Evolutionary conservation across 2,329 filamentous ascomycete genomes (phyloP).

Genomic region (Fusarium sp.): DNA sequence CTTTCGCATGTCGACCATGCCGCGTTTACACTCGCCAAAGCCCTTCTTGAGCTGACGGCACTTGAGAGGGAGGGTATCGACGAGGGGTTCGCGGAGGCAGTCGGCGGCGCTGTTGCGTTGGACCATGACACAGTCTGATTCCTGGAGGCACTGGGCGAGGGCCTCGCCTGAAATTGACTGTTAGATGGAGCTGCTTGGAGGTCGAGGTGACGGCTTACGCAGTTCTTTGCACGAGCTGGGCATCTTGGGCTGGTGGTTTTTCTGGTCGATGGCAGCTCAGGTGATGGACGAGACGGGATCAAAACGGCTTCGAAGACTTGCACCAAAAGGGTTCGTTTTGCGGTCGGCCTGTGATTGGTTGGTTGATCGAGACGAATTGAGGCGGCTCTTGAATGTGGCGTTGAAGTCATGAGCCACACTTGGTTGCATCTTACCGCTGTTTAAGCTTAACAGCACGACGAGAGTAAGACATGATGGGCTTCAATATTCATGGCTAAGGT

Average conservation of each 20-base stretch:
- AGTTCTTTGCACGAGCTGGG: constrained; percentile 97
- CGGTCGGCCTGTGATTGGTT: constrained; percentile 46
- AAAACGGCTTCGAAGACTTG: constrained; percentile 20
- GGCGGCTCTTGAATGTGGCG: background rate
- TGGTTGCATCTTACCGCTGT: background rate
- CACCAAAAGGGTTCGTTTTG: constrained; percentile 30
- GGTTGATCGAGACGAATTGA: constrained; percentile 4
- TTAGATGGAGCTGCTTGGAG: background rate
- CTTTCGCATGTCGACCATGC: constrained; percentile 98
- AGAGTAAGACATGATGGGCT: background rate
- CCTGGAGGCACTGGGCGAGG: constrained; percentile 92
- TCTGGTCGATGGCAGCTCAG: constrained; percentile 35
- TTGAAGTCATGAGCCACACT: constrained; percentile 5
- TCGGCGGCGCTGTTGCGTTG: constrained; percentile 88
- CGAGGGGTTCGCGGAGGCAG: constrained; percentile 86
- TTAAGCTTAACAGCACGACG: background rate
- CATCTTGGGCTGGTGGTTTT: constrained; percentile 66
- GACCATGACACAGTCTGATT: constrained; percentile 96
- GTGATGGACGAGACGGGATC: constrained; percentile 24
- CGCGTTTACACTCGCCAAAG: constrained; percentile 94
- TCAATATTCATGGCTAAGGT: background rate
- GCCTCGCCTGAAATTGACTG: constrained; percentile 75
- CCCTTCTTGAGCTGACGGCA: constrained; percentile 95
- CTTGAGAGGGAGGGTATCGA: constrained; percentile 83
- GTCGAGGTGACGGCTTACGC: constrained; percentile 69